Evolutionary conservation across 2,329 filamentous ascomycete species (phyloP), one percentile per base, ranked within the genome.

Genomic region (Capronia americana): DNA sequence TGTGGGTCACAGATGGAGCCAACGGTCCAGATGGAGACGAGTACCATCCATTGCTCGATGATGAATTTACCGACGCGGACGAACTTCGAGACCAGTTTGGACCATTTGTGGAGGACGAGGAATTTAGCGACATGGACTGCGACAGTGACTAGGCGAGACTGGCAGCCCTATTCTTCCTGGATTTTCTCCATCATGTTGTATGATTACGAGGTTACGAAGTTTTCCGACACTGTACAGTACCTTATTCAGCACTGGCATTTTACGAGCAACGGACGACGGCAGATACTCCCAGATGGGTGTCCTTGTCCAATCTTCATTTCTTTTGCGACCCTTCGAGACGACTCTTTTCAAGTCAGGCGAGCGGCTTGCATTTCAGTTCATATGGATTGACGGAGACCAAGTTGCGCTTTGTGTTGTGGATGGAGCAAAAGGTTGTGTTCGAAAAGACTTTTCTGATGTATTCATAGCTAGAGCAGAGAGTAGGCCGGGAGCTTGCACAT

Each of bases 91-190:
- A 67, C 23, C 57, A 67, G 38, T 70, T 59, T 50, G 69, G 69
- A 12, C 68, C 68, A 20, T 69, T 67, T 32, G 54, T 51, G 6
- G 67, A 67, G 14, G 61, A 66, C 26, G 61, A 62, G 1, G 62
- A 63, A 20, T 53, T 53, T n/a, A 65, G 63, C 50, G 66, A 68
- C 41, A 68, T 68, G 66, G 66, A 68, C 44, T 68, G 66, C 66
- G 64, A 55, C 53, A 28, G 59, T 57, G 63, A 57, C 57, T 65
- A 65, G 60, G 44, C 28, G 48, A 28, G 20, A 41, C 58, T 14
- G 41, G 34, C 51, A 32, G 59, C 50, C 38, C 59, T 23, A 1
- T 56, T 34, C 51, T 48, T 41, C 58, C 32, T 44, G 38, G 38
- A 44, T 44, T 44, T 44, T 44, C 46, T 32, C 48, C 48, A 61